phyloP scores from a whole-genome alignment of 2,329 filamentous ascomycete genomes.

The Penicillium sp. region DNA sequence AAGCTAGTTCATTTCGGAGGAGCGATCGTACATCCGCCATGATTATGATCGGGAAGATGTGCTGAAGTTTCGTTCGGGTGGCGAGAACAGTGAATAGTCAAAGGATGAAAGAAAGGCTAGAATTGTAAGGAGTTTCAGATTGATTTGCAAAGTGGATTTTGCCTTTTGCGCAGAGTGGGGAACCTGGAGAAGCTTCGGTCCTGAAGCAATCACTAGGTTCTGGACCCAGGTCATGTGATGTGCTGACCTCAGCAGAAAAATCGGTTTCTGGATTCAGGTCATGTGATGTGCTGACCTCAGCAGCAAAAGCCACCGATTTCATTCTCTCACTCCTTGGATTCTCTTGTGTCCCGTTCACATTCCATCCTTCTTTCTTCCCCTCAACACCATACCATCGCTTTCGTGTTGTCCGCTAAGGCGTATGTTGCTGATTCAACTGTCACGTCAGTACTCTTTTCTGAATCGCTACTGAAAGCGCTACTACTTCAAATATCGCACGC shows the following conservation, averaged over 20 bases:
- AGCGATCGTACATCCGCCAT: conserved; percentile 82
- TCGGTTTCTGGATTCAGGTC: conserved; percentile 6
- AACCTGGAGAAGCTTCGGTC: conserved; percentile 25
- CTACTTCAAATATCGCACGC: conserved; percentile 18
- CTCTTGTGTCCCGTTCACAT: conserved; percentile 5
- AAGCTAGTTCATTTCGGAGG: conserved; percentile 72
- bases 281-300: neutral
- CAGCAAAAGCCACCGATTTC: neutral
- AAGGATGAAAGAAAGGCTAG: neutral
- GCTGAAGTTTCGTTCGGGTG: neutral
- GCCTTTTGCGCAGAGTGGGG: conserved; percentile 20
- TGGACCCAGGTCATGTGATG: conserved; percentile 8
- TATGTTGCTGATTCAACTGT: neutral
- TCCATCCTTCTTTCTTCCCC: neutral
- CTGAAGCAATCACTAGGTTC: conserved; percentile 3
- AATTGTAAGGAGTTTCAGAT: conserved; percentile 11
- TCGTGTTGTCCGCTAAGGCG: neutral
- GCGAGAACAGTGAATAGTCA: neutral
- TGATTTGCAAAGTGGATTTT: conserved; percentile 20
- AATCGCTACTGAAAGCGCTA: neutral
- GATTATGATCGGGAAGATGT: neutral
- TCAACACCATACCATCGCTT: neutral
- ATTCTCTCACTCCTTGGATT: conserved; percentile 9
- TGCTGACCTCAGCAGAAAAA: neutral
- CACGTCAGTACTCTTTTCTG: neutral